Percentiles rank a stretch among this genome's conserved stretches.
Evolutionary conservation across 345 rosid genomes (phyloP).

Genomic region (Psidium friedrichsthalianum): DNA sequence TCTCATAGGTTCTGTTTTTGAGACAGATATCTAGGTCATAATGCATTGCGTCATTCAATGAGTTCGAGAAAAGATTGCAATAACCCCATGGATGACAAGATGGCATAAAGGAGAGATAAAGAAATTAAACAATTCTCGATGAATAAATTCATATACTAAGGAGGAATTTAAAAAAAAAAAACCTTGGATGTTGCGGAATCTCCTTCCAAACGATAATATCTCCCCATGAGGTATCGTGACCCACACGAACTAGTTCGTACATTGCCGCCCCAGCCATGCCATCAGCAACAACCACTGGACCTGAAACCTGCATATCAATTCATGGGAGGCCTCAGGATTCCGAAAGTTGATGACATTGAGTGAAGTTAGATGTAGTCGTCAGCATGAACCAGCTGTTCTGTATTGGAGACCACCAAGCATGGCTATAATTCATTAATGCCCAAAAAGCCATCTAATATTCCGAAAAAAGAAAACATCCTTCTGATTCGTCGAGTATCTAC

Average conservation of each 20-base stretch:
- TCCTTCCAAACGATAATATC: slow-evolving; percentile 98
- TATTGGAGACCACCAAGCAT: neutral
- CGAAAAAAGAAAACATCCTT: neutral
- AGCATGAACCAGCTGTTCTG: neutral
- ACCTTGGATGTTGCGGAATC: slow-evolving; percentile 99
- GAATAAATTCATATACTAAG: neutral
- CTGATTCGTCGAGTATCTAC: neutral
- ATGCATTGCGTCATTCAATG: neutral
- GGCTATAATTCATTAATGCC: neutral
- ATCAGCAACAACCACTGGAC: slow-evolving; percentile 97
- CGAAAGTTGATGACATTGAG: neutral
- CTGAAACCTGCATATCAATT: slow-evolving; percentile 41
- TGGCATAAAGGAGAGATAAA: too few relatives aligned
- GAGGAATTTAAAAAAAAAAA: neutral
- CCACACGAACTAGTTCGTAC: slow-evolving; percentile 99
- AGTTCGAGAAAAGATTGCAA: neutral
- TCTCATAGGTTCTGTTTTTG: neutral
- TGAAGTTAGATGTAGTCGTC: neutral
- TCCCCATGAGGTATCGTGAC: slow-evolving; percentile 96
- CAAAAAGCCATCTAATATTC: neutral
- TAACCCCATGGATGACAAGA: neutral
- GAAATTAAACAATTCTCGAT: neutral
- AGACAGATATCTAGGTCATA: neutral
- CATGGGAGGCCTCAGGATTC: slow-evolving; percentile 10
- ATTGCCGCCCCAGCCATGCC: slow-evolving; percentile 99